Evolutionary conservation across 352 stramenopile species (phyloP).

Genomic region (Phytophthora agathidicida): DNA sequence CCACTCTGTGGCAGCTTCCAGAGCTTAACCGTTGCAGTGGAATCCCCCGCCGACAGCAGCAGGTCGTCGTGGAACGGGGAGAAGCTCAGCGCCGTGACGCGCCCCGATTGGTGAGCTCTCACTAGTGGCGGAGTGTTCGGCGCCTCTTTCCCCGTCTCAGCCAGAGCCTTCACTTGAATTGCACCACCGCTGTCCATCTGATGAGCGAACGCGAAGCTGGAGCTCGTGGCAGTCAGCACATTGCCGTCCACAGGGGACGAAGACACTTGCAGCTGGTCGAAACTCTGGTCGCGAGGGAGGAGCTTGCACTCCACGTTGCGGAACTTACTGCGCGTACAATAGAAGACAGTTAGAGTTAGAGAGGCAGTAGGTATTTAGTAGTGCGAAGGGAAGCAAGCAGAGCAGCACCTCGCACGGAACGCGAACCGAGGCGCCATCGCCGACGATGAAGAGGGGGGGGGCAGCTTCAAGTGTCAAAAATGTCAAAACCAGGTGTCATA

Average conservation of each 20-base stretch:
- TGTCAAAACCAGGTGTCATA: no score
- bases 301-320: slow-evolving; percentile 75
- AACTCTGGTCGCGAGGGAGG: slow-evolving; percentile 56
- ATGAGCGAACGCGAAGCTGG: slow-evolving; percentile 69
- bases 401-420: slow-evolving; percentile 47
- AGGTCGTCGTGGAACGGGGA: slow-evolving; percentile 56
- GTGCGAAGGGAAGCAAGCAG: no score
- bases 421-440: slow-evolving; percentile 56
- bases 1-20: slow-evolving; percentile 75
- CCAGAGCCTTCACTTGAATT: slow-evolving; percentile 65
- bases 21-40: slow-evolving; percentile 53
- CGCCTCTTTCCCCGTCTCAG: slow-evolving; percentile 43
- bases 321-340: slow-evolving; percentile 61
- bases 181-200: slow-evolving; percentile 63
- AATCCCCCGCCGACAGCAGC: slow-evolving; percentile 63
- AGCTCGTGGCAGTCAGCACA: slow-evolving; percentile 42
- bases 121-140: slow-evolving; percentile 50
- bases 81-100: slow-evolving; percentile 70
- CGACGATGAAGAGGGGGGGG: background rate
- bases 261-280: slow-evolving; percentile 72
- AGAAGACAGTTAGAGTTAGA: slow-evolving; percentile 4
- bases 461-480: slow-evolving; percentile 23
- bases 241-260: slow-evolving; percentile 49
- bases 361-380: no score
- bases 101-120: slow-evolving; percentile 56